These are phyloP conservation scores for Aphanomyces astaci DNA, from an alignment of 352 stramenopile genomes.

Conservation along the genomic window DNA sequence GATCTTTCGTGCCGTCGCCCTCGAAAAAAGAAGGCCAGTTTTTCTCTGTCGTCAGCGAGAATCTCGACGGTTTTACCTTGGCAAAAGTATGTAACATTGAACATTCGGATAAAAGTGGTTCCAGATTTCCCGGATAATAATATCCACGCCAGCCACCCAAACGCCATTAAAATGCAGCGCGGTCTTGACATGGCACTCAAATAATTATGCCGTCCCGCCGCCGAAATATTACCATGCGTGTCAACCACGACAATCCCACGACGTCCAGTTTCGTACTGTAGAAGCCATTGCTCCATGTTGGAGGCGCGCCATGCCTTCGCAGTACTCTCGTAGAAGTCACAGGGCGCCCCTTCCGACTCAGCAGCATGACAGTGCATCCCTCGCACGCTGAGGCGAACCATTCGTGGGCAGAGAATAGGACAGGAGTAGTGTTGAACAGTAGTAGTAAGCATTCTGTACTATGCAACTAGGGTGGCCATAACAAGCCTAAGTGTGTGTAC, in stretches of 20 bases:
- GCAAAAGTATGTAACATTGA: neutral
- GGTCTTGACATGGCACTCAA: neutral
- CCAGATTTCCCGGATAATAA: neutral
- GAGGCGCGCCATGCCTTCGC: no score
- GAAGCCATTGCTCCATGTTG: neutral
- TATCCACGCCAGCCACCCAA: slow-evolving; percentile 2
- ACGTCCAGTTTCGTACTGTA: neutral
- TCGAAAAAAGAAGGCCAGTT: slow-evolving; percentile 7
- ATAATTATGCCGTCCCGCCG: neutral
- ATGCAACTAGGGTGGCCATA: no score
- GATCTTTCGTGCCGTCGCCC: neutral
- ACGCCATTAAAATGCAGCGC: neutral
- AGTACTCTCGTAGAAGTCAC: no score
- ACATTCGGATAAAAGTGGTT: neutral
- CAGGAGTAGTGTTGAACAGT: no score
- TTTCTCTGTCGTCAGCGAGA: neutral
- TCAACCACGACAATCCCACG: neutral
- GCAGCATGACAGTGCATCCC: no score
- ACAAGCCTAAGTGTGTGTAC: no score
- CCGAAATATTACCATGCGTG: neutral
- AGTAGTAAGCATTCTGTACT: no score
- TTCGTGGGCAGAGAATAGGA: no score
- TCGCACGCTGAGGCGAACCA: no score
- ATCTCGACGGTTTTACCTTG: slow-evolving; percentile 1
- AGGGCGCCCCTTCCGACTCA: no score